These are phyloP conservation scores for Pythium scleroteichum DNA, from an alignment of 352 stramenopile genomes.

Conservation along the genomic window DNA sequence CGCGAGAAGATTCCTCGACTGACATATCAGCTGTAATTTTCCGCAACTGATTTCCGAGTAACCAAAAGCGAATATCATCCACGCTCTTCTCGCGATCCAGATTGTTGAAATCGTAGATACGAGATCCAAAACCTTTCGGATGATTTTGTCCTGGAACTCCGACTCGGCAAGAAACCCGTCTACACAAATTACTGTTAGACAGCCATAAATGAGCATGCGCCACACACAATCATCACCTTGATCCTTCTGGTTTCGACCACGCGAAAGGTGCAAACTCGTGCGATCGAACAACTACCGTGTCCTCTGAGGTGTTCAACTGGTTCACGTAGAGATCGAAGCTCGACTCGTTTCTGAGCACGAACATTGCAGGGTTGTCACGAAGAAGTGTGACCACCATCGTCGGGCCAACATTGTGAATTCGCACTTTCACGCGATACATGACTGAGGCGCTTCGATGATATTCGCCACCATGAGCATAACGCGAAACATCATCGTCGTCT, in stretches of 20 bases:
- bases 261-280: conserved; percentile 81
- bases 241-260: conserved; percentile 73
- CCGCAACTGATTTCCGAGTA: conserved; percentile 70
- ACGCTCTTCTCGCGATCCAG: conserved; percentile 75
- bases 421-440: conserved; percentile 74
- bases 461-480: conserved; percentile 38
- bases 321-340: conserved; percentile 71
- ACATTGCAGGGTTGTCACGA: conserved; percentile 81
- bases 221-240: conserved; percentile 42
- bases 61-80: conserved; percentile 65
- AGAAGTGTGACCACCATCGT: conserved; percentile 82
- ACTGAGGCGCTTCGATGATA: conserved; percentile 44
- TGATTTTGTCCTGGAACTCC: conserved; percentile 50
- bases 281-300: conserved; percentile 60
- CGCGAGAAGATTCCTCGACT: conserved; percentile 74
- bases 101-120: conserved; percentile 86
- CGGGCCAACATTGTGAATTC: conserved; percentile 73
- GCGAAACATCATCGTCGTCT: conserved; percentile 28
- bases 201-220: background rate
- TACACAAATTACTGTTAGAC: conserved; percentile 26
- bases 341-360: conserved; percentile 84
- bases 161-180: conserved; percentile 70
- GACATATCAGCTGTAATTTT: conserved; percentile 76
- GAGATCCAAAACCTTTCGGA: conserved; percentile 54
- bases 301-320: conserved; percentile 66